Evolutionary conservation across 1,284 basidiomycete genomes (phyloP), one percentile per base, ranked within the genome.

Genomic region (Exobasidium cylindrosporum): DNA sequence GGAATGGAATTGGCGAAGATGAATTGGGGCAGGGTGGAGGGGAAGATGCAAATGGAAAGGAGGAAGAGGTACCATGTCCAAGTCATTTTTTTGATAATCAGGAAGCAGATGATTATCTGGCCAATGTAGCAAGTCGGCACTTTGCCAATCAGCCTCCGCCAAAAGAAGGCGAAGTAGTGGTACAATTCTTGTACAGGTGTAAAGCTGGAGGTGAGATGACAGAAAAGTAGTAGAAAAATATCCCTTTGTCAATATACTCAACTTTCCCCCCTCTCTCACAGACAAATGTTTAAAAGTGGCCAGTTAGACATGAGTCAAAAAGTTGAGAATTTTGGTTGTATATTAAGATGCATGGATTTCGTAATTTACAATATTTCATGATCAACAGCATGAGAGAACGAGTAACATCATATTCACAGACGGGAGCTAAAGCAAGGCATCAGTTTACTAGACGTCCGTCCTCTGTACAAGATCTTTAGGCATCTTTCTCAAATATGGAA

Each of bases 81-180:
- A 61, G 67, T 23, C 68, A 72, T 61, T 73, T 74, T 35, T 70
- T 67, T 58, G 73, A 76, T 30, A 67, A 63, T 17, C 66, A 72
- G 46, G 70, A 68, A 26, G 73, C 73, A 0, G 67, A 58, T 31
- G 63, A 60, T 44, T 73, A 73, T 57, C 61, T 76, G 24, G 65
- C 68, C 13, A 62, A 61, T 31, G 68, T 74, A 5, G 73, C 72
- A n/a, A 47, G 63, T 10, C 63, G 63, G 21, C 73, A 76, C 59
- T 73, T 76, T 57, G 64, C 62, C n/a, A 64, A 46, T 2, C 67
- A 69, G 47, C 73, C 72, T 4, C 63, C 70, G 13, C 73, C 73
- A 1, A 76, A 76, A 56, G 73, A 76, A 43, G 73, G 73, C 10
- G 73, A 76, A 56, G 68, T 74, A 1, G 73, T 76, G 0, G 73